These are phyloP conservation scores for Neurospora terricola DNA, from an alignment of 495 filamentous ascomycete genomes.

Conservation along the genomic window DNA sequence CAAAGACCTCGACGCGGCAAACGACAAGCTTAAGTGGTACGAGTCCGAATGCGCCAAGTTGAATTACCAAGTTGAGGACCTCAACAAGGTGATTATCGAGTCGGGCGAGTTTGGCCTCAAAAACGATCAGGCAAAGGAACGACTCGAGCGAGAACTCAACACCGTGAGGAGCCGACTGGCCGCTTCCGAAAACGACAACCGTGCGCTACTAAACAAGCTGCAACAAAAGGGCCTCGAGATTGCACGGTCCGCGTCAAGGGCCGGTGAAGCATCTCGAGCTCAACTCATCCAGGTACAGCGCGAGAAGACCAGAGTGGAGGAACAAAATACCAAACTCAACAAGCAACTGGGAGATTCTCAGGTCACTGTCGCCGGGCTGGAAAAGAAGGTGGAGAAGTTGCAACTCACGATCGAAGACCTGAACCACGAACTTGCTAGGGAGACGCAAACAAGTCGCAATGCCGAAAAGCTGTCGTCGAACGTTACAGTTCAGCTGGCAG, in stretches of 20 bases:
- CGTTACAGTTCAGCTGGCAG: constrained; percentile 72
- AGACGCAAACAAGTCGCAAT: constrained; percentile 82
- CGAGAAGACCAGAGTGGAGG: constrained; percentile 77
- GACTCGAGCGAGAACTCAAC: constrained; percentile 83
- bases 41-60: constrained; percentile 68
- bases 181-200: constrained; percentile 95
- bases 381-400: constrained; percentile 95
- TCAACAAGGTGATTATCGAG: constrained; percentile 75
- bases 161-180: constrained; percentile 83
- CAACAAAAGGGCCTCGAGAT: constrained; percentile 98
- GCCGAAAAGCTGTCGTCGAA: constrained; percentile 87
- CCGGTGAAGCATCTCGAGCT: constrained; percentile 74
- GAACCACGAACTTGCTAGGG: constrained; percentile 83
- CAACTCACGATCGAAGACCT: constrained; percentile 82
- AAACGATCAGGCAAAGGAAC: constrained; percentile 88
- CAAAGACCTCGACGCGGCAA: constrained; percentile 66
- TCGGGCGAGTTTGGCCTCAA: constrained; percentile 78
- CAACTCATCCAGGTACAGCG: constrained; percentile 66
- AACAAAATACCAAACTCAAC: constrained; percentile 68
- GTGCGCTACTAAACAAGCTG: constrained; percentile 88
- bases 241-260: constrained; percentile 77
- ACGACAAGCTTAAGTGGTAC: constrained; percentile 58
- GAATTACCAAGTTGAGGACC: constrained; percentile 62
- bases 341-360: constrained; percentile 86
- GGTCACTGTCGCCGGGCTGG: constrained; percentile 70